Conservation (phyloP, 768 basidiomycete genomes). For the Suillus brevipes region DNA sequence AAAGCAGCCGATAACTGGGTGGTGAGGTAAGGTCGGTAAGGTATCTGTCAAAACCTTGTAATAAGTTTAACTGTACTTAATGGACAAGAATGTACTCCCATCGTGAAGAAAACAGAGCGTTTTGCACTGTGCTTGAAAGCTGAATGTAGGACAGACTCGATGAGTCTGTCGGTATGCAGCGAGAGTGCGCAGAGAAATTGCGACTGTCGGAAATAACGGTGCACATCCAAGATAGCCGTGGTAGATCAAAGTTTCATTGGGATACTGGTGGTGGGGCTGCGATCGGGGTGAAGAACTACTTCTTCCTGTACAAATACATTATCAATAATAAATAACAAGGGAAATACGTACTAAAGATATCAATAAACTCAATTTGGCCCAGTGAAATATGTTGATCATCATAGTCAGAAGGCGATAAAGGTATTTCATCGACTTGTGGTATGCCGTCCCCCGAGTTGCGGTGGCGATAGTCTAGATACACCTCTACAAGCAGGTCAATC, state of each 20-base stretch:
- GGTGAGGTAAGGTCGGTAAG: constrained; percentile 1
- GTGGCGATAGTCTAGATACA: constrained; percentile 1
- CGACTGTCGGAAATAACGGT: neutral
- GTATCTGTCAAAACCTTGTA: neutral
- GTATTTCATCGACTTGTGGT: neutral
- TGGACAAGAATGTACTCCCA: neutral
- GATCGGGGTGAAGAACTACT: neutral
- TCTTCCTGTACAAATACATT: neutral
- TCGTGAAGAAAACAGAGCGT: neutral
- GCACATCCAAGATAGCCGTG: neutral
- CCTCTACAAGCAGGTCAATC: neutral
- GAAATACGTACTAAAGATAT: neutral
- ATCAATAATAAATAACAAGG: neutral
- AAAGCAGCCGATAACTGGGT: too few relatives aligned
- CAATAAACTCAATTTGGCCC: neutral
- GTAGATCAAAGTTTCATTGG: constrained; percentile 1
- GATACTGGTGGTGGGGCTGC: neutral
- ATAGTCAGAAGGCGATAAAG: neutral
- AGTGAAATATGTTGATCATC: neutral
- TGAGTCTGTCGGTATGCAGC: constrained; percentile 1
- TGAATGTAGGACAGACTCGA: neutral
- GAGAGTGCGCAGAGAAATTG: neutral
- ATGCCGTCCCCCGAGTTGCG: neutral
- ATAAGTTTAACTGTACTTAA: neutral
- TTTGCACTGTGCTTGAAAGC: neutral